Conservation (phyloP, 2,329 filamentous ascomycete species). For the Gliomastix tumulicola region DNA sequence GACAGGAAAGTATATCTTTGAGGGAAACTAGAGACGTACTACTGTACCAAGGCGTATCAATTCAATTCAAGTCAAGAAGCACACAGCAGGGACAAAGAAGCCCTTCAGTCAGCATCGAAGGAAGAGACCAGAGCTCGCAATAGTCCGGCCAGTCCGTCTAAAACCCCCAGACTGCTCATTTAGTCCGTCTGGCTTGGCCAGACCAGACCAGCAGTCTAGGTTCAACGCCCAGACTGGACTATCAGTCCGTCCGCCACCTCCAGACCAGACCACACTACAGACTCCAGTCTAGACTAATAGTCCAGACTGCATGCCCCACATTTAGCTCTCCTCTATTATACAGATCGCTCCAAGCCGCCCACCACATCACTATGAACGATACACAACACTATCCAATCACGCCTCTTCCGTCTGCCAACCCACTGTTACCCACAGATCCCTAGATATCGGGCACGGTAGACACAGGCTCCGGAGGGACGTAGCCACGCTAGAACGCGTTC, state of each 20-base stretch:
- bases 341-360: no score
- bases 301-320: no score
- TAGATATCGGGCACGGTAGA: background rate
- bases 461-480: background rate
- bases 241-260: background rate
- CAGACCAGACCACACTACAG: background rate
- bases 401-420: background rate
- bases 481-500: background rate
- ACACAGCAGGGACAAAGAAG: no score
- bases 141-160: slow-evolving; percentile 1
- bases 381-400: background rate
- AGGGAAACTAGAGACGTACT: no score
- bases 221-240: background rate
- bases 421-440: background rate
- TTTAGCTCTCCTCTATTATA: no score
- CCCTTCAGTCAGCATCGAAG: no score
- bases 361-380: no score
- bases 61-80: no score
- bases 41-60: no score
- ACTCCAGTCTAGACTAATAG: background rate
- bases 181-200: slow-evolving; percentile 2
- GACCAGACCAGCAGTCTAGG: slow-evolving; percentile 1
- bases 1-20: no score
- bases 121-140: slow-evolving; percentile 2
- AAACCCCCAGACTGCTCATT: slow-evolving; percentile 1